Percentiles rank a stretch among this genome's conserved stretches.
These are phyloP conservation scores for Aspergillus sp. DNA, from an alignment of 2,329 filamentous ascomycete genomes.

Conservation along the genomic window DNA sequence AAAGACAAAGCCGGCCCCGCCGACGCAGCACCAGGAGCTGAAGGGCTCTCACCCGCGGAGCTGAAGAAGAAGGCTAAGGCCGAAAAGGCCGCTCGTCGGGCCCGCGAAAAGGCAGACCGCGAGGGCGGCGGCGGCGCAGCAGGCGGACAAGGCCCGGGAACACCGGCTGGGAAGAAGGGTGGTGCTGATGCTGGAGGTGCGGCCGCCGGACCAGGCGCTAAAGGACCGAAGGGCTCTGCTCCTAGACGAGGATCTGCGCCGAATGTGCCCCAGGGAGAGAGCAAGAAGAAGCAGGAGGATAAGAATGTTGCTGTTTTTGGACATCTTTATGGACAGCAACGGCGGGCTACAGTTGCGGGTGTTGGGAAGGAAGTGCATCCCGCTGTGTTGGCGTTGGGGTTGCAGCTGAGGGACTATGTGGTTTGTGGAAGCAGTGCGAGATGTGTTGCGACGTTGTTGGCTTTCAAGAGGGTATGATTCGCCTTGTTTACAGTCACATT, in stretches of 20 bases:
- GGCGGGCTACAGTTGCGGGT: conserved; percentile 61
- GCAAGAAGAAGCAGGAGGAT: conserved; percentile 59
- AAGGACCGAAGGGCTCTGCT: conserved; percentile 29
- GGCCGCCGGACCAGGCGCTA: conserved; percentile 28
- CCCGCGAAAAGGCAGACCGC: conserved; percentile 61
- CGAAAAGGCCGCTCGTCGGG: conserved; percentile 84
- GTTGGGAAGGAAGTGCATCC: conserved; percentile 76
- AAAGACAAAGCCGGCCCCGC: conserved; percentile 27
- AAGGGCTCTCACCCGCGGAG: conserved; percentile 59
- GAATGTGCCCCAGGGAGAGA: conserved; percentile 37
- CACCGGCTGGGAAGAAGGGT: conserved; percentile 30
- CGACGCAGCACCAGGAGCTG: conserved; percentile 26
- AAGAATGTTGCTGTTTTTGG: conserved; percentile 76
- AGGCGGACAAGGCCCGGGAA: conserved; percentile 22
- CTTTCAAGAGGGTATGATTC: conserved; percentile 74
- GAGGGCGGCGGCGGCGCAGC: conserved; percentile 43
- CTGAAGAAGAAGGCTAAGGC: conserved; percentile 87
- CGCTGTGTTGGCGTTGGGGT: conserved; percentile 76
- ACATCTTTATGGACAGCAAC: conserved; percentile 76
- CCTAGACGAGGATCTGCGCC: conserved; percentile 39
- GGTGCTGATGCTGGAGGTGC: conserved; percentile 23
- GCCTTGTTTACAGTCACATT: background rate
- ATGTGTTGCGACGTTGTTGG: conserved; percentile 81
- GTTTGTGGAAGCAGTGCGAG: conserved; percentile 87
- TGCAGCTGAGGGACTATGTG: conserved; percentile 86